Base-by-base conservation (phyloP, 1,284 basidiomycete species). In the Rhodotorula sp. region DNA sequence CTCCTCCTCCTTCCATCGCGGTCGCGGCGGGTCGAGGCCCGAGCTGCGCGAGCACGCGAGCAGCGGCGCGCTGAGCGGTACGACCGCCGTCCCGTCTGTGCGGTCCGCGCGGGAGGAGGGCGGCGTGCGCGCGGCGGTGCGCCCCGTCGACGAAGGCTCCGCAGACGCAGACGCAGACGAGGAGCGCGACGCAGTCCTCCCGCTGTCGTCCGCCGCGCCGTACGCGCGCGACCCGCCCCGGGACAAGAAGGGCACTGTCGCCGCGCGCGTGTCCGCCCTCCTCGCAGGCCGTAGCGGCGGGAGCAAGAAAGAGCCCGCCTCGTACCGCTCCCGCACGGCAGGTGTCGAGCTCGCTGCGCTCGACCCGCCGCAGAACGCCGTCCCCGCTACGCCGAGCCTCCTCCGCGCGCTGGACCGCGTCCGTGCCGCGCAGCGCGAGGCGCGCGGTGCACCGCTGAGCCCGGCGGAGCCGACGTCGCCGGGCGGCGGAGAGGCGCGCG, bases 371-470 rank as follows among this genome's bases (percentile, higher is more conserved):
- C 21, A 46, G 17, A 50, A 53, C 41, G 32, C 63, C 21, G 70
- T 69, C 32, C 63, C 63, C 2, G 70, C 70, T 8, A 69, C 70
- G 15, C 70, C 63, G 9, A 66, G 63, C 22, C 64, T 72, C 48
- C 21, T 68, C 25, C 37, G 6, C 7, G 70, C 70, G 25, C 39
- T 72, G 37, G 36, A 63, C 39, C 58, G 70, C 0, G 50, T 72
- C 27, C 44, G 53, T 10, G 34, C 2, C 0, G 70, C 70, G 32
- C 70, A 69, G 55, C 39, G 29, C 13, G 44, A 67, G 48, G 70
- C 70, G 41, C 69, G 69, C 10, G 60, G 39, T 9, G 29, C 27
- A 25, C 36, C 56, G 13, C 56, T 57, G n/a, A 32, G 17, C 19
- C 51, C 9, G 37, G 7, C 37, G 39, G 22, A 32, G 41, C 21